Conservation (phyloP, 306 rosid genomes). For the Senna tora region DNA sequence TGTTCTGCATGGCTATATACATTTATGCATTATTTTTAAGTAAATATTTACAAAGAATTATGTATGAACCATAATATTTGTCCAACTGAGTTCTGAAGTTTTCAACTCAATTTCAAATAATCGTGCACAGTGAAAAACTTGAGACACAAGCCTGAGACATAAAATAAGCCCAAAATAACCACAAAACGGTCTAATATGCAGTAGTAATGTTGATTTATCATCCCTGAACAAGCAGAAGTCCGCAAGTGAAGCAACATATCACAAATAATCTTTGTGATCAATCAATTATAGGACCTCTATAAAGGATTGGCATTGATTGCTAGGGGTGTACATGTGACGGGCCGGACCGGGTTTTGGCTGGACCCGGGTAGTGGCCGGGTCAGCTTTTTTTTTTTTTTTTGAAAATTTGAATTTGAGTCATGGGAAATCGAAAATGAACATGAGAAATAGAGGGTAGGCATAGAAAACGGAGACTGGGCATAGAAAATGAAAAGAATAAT, state of each 20-base stretch:
- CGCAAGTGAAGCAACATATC: not conserved
- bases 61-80: not conserved
- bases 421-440: too few relatives aligned
- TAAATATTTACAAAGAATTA: not conserved
- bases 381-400: too few relatives aligned
- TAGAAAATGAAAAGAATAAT: too few relatives aligned
- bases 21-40: not conserved
- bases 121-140: too few relatives aligned
- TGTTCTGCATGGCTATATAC: not conserved
- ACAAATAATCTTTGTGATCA: not conserved
- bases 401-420: too few relatives aligned
- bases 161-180: too few relatives aligned
- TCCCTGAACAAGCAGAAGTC: constrained; percentile 3
- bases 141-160: too few relatives aligned
- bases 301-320: not conserved
- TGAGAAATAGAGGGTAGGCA: too few relatives aligned
- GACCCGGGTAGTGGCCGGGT: too few relatives aligned
- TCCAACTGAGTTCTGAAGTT: not conserved
- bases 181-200: not conserved
- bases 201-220: not conserved
- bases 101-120: not conserved
- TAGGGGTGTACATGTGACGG: too few relatives aligned
- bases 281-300: constrained; percentile 16
- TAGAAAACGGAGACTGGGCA: too few relatives aligned
- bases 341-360: too few relatives aligned